Evolutionary conservation across 805 yeast species (phyloP).

Genomic region (Zygoascus tannicola): DNA sequence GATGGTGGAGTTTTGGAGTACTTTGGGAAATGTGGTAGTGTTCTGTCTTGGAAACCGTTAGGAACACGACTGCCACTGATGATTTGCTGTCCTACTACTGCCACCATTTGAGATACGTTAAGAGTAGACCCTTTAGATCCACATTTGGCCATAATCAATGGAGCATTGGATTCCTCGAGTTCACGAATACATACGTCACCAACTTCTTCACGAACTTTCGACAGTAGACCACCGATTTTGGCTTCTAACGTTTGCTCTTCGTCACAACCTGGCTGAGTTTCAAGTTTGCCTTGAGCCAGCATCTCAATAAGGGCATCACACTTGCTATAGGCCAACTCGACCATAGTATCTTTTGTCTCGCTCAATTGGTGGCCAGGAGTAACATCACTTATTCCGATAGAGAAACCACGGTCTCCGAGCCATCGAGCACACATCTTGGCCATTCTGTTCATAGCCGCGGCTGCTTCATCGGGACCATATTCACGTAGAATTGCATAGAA

Average conservation of each 20-base stretch:
- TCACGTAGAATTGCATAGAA: conserved; percentile 92
- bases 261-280: conserved; percentile 98
- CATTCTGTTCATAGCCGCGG: conserved; percentile 95
- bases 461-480: conserved; percentile 95
- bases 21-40: conserved; percentile 93
- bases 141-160: conserved; percentile 97
- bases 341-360: conserved; percentile 73
- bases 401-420: conserved; percentile 91
- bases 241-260: conserved; percentile 98
- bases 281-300: conserved; percentile 77
- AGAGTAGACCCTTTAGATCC: conserved; percentile 98
- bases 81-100: conserved; percentile 98
- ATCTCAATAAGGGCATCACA: conserved; percentile 83
- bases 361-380: conserved; percentile 81
- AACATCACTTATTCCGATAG: conserved; percentile 95
- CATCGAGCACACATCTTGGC: conserved; percentile 96
- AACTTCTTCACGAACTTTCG: conserved; percentile 97
- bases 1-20: conserved; percentile 96
- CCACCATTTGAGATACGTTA: conserved; percentile 99
- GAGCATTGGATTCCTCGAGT: conserved; percentile 84
- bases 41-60: conserved; percentile 98
- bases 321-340: conserved; percentile 78
- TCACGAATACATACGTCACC: conserved; percentile 96
- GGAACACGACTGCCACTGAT: conserved; percentile 98
- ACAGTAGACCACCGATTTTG: conserved; percentile 88